Evolutionary conservation across 257 asterid species (phyloP), one percentile per base, ranked within the genome.

Genomic region (Coffea canephora): DNA sequence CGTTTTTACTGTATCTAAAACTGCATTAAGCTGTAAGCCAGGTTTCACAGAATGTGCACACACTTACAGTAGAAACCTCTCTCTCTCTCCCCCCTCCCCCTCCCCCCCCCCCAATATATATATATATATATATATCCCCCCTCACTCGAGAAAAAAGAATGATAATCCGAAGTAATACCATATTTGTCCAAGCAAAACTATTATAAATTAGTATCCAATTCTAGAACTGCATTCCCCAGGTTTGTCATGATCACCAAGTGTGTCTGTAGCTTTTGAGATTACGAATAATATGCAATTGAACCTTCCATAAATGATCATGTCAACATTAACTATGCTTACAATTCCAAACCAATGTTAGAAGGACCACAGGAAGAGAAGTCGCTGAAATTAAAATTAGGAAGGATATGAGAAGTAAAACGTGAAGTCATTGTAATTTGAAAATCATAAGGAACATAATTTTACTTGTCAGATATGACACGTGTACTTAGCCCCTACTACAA

Each of bases 1-100:
- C 57, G 48, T 82, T 78, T 59, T 27, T 74, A 45, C 45, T 73
- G 31, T 14, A 27, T 64, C 18, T 16, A 43, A 81, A 41, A 76
- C 31, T 31, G 69, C 36, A 27, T 25, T 50, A 73, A 55, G 34
- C 45, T 27, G 74, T 59, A 59, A 62, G 75, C 79, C 77, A 78
- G 8, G 71, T 62, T 25, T 49, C 54, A 18, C 0, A 66, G 14
- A 19, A 1, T 46, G 48, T 10, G 43, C 46, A 77, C 9, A 68
- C 8, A 73, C 19, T 31, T 31, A 36, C 16, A 25, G 57, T 23
- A 16, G 0, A 23, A 34, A 77, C 36, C 43, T 25, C 64, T 67
- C 48, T 4, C 54, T 49, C 18, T 21, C 52, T 31, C 41, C 43
- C 43, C 46, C 16, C 73, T 23, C 36, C 61, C 19, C 21, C 61